phyloP scores from a whole-genome alignment of 352 stramenopile genomes.

The Phytopythium delawarense region DNA sequence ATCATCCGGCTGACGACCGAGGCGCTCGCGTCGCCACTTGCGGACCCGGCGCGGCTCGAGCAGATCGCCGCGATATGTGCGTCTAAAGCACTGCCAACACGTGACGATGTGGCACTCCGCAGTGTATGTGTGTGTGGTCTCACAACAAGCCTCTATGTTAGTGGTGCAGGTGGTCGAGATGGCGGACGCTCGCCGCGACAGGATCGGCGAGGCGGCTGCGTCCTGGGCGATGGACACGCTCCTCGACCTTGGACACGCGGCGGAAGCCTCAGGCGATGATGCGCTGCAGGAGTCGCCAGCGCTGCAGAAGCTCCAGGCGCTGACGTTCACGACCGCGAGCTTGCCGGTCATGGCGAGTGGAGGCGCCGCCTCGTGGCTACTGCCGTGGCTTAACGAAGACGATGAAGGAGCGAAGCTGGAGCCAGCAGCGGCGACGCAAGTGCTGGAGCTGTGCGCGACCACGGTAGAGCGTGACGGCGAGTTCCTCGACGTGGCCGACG shows the following conservation, averaged over 20 bases:
- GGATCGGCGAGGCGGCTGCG: conserved; percentile 4
- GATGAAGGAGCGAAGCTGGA: conserved; percentile 4
- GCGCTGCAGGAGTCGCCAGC: conserved; percentile 6
- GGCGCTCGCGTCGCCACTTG: conserved; percentile 13
- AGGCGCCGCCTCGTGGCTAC: conserved; percentile 25
- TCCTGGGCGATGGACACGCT: conserved; percentile 42
- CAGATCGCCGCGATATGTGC: conserved; percentile 27
- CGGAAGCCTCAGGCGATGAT: not conserved
- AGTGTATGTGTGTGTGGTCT: too few species aligned
- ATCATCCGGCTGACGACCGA: conserved; percentile 20
- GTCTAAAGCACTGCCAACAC: not conserved
- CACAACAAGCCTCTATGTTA: not conserved
- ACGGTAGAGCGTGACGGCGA: conserved; percentile 18
- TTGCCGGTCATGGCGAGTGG: conserved; percentile 16
- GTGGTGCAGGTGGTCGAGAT: conserved; percentile 47
- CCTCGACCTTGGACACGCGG: conserved; percentile 12
- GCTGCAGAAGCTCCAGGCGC: conserved; percentile 31
- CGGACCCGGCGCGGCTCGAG: conserved; percentile 18
- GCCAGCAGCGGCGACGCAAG: conserved; percentile 9
- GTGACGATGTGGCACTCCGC: too few species aligned
- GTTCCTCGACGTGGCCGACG: conserved; percentile 24
- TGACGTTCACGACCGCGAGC: conserved; percentile 28
- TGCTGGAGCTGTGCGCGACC: conserved; percentile 27
- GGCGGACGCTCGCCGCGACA: conserved; percentile 8
- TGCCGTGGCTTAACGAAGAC: conserved; percentile 14